Conservation (phyloP, 306 rosid species). For the Ceratonia siliqua region DNA sequence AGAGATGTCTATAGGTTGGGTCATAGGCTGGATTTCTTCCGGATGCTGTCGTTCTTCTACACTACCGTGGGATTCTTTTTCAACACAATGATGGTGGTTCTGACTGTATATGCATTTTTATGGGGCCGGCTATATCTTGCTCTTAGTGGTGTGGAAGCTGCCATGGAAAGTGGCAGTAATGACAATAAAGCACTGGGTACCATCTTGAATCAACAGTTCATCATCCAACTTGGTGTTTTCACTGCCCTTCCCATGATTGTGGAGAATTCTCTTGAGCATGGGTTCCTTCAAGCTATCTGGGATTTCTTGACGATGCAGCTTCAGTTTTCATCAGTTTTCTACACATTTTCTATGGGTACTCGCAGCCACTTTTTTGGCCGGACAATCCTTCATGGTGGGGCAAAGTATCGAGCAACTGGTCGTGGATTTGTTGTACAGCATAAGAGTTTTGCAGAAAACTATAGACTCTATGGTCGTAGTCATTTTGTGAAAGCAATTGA, state of each 20-base stretch:
- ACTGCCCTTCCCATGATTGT: conserved; percentile 61
- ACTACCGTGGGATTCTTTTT: conserved; percentile 58
- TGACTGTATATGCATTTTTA: conserved; percentile 53
- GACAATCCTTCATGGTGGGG: conserved; percentile 57
- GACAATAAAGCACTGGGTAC: conserved; percentile 53
- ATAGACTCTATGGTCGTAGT: conserved; percentile 49
- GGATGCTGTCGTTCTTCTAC: conserved; percentile 56
- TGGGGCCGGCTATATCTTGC: conserved; percentile 56
- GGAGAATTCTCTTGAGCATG: conserved; percentile 54
- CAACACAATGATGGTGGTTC: conserved; percentile 52
- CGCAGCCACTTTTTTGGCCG: conserved; percentile 56
- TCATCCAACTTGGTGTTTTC: conserved; percentile 53
- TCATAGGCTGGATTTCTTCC: conserved; percentile 56
- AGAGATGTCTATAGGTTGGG: conserved; percentile 58
- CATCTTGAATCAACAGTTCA: conserved; percentile 54
- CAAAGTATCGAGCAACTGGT: conserved; percentile 56
- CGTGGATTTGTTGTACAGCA: conserved; percentile 62
- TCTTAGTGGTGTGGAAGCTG: conserved; percentile 49
- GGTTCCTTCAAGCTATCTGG: conserved; percentile 56
- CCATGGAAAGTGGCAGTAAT: conserved; percentile 38
- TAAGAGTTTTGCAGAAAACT: conserved; percentile 52
- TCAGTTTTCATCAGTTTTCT: conserved; percentile 53
- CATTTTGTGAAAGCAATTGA: conserved; percentile 61
- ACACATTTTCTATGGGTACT: conserved; percentile 55
- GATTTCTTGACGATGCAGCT: conserved; percentile 58